Evolutionary conservation across 2,329 filamentous ascomycete genomes (phyloP).

Genomic region (Graphilbum sp.): DNA sequence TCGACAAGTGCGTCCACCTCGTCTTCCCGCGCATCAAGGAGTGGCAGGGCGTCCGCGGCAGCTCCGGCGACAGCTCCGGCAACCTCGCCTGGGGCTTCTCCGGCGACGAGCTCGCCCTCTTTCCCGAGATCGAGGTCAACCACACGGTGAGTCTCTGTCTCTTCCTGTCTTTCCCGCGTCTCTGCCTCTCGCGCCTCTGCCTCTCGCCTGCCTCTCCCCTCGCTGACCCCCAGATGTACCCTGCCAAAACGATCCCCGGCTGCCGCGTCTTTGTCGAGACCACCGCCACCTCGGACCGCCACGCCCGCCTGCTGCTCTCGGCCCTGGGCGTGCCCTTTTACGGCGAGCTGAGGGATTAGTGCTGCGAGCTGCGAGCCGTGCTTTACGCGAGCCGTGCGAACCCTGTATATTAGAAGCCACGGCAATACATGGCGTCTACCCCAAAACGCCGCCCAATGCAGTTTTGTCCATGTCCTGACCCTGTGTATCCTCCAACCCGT

Average conservation of each 20-base stretch:
- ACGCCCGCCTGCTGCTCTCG: slow-evolving; percentile 61
- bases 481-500: no score
- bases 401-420: no score
- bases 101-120: slow-evolving; percentile 59
- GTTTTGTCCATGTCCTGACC: no score
- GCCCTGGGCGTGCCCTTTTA: slow-evolving; percentile 67
- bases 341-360: slow-evolving; percentile 25
- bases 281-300: slow-evolving; percentile 67
- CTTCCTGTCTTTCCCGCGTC: no score
- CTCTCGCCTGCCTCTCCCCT: background rate
- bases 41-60: slow-evolving; percentile 54
- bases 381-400: no score
- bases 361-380: no score
- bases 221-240: slow-evolving; percentile 33
- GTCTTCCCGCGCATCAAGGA: slow-evolving; percentile 95
- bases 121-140: slow-evolving; percentile 90
- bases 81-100: slow-evolving; percentile 74
- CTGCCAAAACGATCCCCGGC: slow-evolving; percentile 62
- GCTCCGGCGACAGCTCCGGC: slow-evolving; percentile 71
- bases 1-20: slow-evolving; percentile 78
- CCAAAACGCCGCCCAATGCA: slow-evolving; percentile 6
- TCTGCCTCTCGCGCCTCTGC: no score
- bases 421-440: no score
- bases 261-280: slow-evolving; percentile 74
- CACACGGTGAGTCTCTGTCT: slow-evolving; percentile 56